These are phyloP conservation scores for Phylloporus sp. DNA, from an alignment of 1,284 basidiomycete species.

Conservation along the genomic window DNA sequence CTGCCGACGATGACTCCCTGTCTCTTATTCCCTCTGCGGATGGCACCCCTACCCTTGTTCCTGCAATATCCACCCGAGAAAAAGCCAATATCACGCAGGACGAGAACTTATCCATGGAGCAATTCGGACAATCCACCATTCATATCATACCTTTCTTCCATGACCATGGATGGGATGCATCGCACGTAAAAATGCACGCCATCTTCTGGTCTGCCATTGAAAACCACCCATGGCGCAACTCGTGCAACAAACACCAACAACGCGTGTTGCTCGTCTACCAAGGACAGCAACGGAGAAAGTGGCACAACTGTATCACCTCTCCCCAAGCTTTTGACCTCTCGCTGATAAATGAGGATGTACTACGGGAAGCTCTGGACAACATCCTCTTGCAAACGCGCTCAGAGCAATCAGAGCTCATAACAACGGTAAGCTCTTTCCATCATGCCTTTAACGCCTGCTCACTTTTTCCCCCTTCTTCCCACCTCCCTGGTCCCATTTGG, in stretches of 20 bases:
- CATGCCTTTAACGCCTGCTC: too few relatives aligned
- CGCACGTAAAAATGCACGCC: slow-evolving; percentile 2
- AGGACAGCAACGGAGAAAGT: not conserved
- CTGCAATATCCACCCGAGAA: not conserved
- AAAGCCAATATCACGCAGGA: not conserved
- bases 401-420: not conserved
- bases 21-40: not conserved
- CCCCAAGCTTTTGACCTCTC: not conserved
- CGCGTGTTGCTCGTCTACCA: not conserved
- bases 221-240: not conserved
- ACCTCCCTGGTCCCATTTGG: too few relatives aligned
- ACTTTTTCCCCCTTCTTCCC: too few relatives aligned
- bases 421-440: not conserved
- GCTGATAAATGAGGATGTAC: not conserved
- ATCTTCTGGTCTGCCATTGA: not conserved
- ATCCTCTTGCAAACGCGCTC: not conserved
- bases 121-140: not conserved
- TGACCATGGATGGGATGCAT: not conserved
- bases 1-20: not conserved
- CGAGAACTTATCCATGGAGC: not conserved
- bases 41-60: not conserved
- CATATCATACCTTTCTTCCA: slow-evolving; percentile 1
- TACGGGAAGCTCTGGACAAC: not conserved
- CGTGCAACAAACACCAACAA: not conserved
- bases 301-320: not conserved